Evolutionary conservation across 2,329 filamentous ascomycete genomes (phyloP), one percentile per base, ranked within the genome.

Genomic region (Cladosporium sp.): DNA sequence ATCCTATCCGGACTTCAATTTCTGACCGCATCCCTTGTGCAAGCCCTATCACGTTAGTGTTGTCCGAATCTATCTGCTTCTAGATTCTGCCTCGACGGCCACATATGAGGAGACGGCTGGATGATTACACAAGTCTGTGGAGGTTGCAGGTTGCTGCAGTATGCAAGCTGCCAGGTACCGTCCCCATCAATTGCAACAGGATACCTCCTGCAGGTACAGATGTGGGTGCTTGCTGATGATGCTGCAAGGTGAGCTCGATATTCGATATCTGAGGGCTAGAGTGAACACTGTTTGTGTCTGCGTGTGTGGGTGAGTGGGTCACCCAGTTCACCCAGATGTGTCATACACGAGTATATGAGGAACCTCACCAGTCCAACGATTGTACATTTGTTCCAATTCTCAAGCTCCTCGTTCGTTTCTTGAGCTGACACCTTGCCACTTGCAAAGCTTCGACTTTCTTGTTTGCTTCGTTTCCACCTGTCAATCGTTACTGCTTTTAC

Each of bases 11-110:
- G 37, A 40, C 50, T 34, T 10, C 36, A n/a, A 42, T 12, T 12
- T 19, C 37, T 40, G 36, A 32, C 45, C 19, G 42, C 53, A 61
- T 60, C 60, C 60, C 59, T 61, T 61, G 57, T 59, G 57, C 53
- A 61, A 52, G 50, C 57, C 57, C 37, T 20, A 24, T 40, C 32
- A 47, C 44, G 53, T 56, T 35, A 48, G 44, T 7, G 42, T n/a
- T 24, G n/a, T 47, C 35, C 13, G 32, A 12, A 50, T 34, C 17
- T 39, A 34, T 28, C 52, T 56, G 40, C 17, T 40, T 37, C 44
- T 42, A 45, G 39, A 48, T 35, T 39, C 19, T 39, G 13, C 40
- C 36, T 37, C 36, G 32, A 20, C 24, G n/a, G 37, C n/a, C 12
- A 28, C 34, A 56, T 47, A 47, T 20, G 42, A 37, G 52, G 28